Percentiles rank a stretch among this genome's conserved stretches.
Conservation (phyloP, 345 rosid species). For the Sonneratia alba region DNA sequence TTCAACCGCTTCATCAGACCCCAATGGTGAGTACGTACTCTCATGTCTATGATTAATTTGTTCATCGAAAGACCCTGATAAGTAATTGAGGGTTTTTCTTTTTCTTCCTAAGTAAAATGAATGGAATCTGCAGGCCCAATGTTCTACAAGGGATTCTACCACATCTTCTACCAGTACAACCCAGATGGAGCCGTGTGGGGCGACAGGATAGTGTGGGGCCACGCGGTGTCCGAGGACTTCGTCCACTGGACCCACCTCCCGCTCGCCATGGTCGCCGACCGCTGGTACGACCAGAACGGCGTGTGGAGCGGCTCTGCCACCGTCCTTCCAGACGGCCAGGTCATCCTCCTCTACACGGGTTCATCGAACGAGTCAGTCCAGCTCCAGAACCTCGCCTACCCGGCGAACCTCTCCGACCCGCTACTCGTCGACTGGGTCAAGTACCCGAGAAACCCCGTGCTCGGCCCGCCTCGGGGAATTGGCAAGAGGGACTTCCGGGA, state of each 20-base stretch:
- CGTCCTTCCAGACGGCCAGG: slow-evolving; percentile 61
- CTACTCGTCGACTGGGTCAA: slow-evolving; percentile 67
- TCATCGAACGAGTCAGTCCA: slow-evolving; percentile 58
- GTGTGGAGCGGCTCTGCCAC: slow-evolving; percentile 97
- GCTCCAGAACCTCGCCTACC: slow-evolving; percentile 88
- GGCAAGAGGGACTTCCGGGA: slow-evolving; percentile 68
- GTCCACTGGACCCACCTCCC: slow-evolving; percentile 90
- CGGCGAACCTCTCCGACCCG: slow-evolving; percentile 64
- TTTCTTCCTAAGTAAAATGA: no score
- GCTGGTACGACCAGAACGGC: slow-evolving; percentile 71
- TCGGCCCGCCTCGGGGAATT: slow-evolving; percentile 63
- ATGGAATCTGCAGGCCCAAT: slow-evolving; percentile 48
- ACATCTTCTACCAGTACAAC: slow-evolving; percentile 88
- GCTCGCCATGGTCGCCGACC: slow-evolving; percentile 72
- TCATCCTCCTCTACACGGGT: slow-evolving; percentile 84
- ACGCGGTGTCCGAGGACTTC: slow-evolving; percentile 73
- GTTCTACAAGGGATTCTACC: slow-evolving; percentile 90
- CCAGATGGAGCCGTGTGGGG: slow-evolving; percentile 89
- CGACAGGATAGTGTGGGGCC: slow-evolving; percentile 79
- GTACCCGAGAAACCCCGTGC: slow-evolving; percentile 60
- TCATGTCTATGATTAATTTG: no score
- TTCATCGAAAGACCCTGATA: no score
- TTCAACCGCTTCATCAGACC: slow-evolving; percentile 43
- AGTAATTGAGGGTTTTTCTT: no score
- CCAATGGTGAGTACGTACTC: slow-evolving; percentile 48